These are phyloP conservation scores for Grigorovia jiainica DNA, from an alignment of 805 yeast genomes.

Conservation along the genomic window DNA sequence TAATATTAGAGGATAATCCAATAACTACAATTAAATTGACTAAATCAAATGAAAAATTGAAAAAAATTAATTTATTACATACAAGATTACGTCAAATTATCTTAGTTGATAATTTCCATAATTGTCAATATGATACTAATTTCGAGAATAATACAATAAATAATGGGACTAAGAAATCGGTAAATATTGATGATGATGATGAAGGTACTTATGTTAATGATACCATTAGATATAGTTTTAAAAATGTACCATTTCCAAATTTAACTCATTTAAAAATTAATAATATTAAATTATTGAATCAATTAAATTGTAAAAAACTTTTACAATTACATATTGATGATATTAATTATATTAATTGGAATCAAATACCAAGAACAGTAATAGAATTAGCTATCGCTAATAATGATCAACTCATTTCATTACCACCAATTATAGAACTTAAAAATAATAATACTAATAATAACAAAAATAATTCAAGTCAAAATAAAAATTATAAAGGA, in stretches of 20 bases:
- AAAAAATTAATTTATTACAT: not conserved
- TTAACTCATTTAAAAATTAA: not conserved
- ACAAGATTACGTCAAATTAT: not conserved
- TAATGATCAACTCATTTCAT: slow-evolving; percentile 7
- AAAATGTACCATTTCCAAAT: not conserved
- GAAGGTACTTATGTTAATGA: not conserved
- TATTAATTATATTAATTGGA: slow-evolving; percentile 6
- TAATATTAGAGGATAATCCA: slow-evolving; percentile 20
- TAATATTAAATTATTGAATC: not conserved
- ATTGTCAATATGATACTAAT: too few relatives aligned
- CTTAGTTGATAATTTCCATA: too few relatives aligned
- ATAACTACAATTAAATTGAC: slow-evolving; percentile 6
- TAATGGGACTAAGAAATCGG: too few relatives aligned
- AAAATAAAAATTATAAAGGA: too few relatives aligned
- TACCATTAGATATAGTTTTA: not conserved
- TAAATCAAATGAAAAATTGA: not conserved
- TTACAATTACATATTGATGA: not conserved
- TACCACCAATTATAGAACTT: slow-evolving; percentile 4
- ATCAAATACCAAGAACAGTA: slow-evolving; percentile 7
- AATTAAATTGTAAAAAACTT: not conserved
- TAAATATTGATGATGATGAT: not conserved
- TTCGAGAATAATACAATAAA: too few relatives aligned
- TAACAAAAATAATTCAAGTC: too few relatives aligned
- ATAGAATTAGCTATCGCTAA: slow-evolving; percentile 6
- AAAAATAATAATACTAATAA: not conserved